Conservation (phyloP, 2,329 filamentous ascomycete species). For the Esteya vermicola region DNA sequence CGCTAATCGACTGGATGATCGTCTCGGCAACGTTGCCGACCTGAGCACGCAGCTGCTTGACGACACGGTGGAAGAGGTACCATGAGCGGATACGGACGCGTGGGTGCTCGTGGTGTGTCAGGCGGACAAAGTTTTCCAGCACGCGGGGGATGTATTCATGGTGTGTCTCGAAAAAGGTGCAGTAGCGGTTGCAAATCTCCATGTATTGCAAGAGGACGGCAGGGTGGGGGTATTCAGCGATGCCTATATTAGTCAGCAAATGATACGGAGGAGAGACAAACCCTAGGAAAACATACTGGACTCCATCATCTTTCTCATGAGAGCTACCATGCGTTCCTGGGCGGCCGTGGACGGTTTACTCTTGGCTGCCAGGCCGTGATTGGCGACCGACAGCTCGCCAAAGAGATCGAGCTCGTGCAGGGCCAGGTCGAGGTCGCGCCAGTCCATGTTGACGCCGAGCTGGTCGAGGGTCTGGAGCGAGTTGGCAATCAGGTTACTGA, state of each 20-base stretch:
- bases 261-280: not conserved
- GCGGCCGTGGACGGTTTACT: constrained; percentile 67
- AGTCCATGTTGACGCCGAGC: constrained; percentile 64
- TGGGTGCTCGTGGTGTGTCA: constrained; percentile 77
- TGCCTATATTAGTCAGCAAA: constrained; percentile 35
- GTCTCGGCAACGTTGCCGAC: constrained; percentile 83
- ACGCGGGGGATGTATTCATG: constrained; percentile 69
- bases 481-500: constrained; percentile 75
- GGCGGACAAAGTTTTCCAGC: constrained; percentile 77
- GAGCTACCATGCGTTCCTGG: constrained; percentile 67
- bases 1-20: constrained; percentile 78
- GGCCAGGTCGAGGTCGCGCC: constrained; percentile 88
- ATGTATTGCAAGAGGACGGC: constrained; percentile 93
- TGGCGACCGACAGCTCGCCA: constrained; percentile 82
- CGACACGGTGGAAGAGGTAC: constrained; percentile 91
- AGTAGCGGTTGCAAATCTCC: constrained; percentile 95
- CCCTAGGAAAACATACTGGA: constrained; percentile 49
- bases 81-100: constrained; percentile 84
- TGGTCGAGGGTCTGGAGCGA: constrained; percentile 73
- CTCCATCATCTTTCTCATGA: constrained; percentile 94
- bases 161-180: constrained; percentile 80
- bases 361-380: constrained; percentile 76
- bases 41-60: constrained; percentile 72
- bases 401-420: constrained; percentile 93
- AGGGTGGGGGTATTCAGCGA: constrained; percentile 75